Percentiles rank a stretch among this genome's conserved stretches.
These are phyloP conservation scores for Aulographum hederae DNA, from an alignment of 2,329 filamentous ascomycete genomes.

Conservation along the genomic window DNA sequence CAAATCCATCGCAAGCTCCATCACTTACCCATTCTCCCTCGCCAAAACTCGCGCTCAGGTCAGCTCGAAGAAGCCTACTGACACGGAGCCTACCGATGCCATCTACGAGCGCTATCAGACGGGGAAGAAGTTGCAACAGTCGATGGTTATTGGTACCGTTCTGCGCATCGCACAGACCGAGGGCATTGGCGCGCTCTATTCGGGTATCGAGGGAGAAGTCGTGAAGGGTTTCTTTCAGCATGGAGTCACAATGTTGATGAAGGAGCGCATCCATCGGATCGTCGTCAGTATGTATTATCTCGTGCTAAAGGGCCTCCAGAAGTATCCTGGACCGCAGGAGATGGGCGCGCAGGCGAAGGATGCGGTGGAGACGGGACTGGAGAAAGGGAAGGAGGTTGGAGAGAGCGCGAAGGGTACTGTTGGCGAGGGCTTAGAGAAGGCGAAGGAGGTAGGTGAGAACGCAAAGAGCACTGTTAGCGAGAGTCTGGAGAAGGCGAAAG, in stretches of 20 bases:
- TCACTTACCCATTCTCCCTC: slow-evolving; percentile 74
- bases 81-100: slow-evolving; percentile 8
- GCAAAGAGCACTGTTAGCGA: background rate
- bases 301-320: slow-evolving; percentile 29
- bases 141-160: background rate
- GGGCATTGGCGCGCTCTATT: slow-evolving; percentile 52
- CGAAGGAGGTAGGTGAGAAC: slow-evolving; percentile 1
- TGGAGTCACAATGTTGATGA: slow-evolving; percentile 73
- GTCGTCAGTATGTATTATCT: slow-evolving; percentile 58
- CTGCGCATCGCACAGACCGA: slow-evolving; percentile 36
- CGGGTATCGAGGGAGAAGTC: slow-evolving; percentile 58
- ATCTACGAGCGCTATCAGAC: background rate
- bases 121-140: slow-evolving; percentile 12
- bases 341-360: slow-evolving; percentile 15
- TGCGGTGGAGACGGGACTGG: slow-evolving; percentile 6
- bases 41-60: slow-evolving; percentile 68
- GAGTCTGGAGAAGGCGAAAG: background rate
- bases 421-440: slow-evolving; percentile 4
- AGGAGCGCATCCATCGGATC: slow-evolving; percentile 55
- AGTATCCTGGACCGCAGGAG: slow-evolving; percentile 22
- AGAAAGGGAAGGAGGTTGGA: slow-evolving; percentile 5
- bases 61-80: slow-evolving; percentile 20
- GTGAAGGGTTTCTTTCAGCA: slow-evolving; percentile 73
- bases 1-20: slow-evolving; percentile 56
- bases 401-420: slow-evolving; percentile 5